Evolutionary conservation across 208 protist species (phyloP), one percentile per base, ranked within the genome.

Genomic region (Acanthamoeba sp.): DNA sequence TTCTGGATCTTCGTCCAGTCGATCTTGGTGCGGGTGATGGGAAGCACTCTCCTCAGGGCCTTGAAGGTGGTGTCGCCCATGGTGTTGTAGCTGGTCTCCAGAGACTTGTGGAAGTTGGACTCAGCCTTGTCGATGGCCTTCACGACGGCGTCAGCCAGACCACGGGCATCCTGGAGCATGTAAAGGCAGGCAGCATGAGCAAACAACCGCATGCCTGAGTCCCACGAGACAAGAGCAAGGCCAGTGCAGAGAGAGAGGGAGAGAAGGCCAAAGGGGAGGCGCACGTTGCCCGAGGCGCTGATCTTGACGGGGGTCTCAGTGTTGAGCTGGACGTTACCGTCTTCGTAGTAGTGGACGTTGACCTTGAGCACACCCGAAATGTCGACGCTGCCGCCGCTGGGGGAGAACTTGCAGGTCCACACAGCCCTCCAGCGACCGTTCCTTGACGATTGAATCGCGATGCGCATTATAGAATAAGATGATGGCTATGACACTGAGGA

Each of bases 291-390:
- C 12, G n/a, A 59, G 84, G 57, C 84, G 32, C 64, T 94, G 55
- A 95, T 64, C 50, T 95, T 94, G 48, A 95, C 94, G 29, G 42
- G 66, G n/a, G 96, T 95, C 36, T 89, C 57, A 22, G 97, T 96
- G 20, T 95, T 95, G 16, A 98, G 93, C 94, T 98, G 97, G 16
- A 98, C 97, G 80, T 98, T 98, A 88, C 97, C 97, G 92, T 97
- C 97, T 85, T 98, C 97, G 82, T 97, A 98, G 94, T 97, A 98
- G 94, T 98, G 97, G 59, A 97, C 96, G 42, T 96, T 94, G 50
- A 97, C 90, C 57, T 95, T 84, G 29, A 97, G 32, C 52, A 93
- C 91, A 50, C 96, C 97, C n/a, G 91, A 95, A 6, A 96, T 22
- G n/a, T 93, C 84, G 0, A 93, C 94, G 29, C 94, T 73, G 48